Evolutionary conservation across 2,329 filamentous ascomycete genomes (phyloP).

Genomic region (Fusarium sp.): DNA sequence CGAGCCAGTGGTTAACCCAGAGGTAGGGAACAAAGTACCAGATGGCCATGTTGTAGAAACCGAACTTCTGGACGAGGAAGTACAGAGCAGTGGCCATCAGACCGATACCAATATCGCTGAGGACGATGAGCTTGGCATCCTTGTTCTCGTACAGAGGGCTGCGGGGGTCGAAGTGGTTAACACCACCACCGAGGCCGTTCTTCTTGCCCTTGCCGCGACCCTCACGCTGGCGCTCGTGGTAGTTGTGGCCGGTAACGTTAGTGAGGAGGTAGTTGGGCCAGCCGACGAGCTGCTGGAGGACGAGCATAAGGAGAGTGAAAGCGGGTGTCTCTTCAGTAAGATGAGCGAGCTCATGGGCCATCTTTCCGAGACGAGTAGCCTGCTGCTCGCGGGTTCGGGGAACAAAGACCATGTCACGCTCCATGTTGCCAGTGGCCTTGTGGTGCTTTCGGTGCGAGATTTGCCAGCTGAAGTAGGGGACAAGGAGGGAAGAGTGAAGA

Average conservation of each 20-base stretch:
- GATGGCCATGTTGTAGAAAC: constrained; percentile 86
- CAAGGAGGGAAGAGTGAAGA: constrained; percentile 86
- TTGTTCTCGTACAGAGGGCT: constrained; percentile 93
- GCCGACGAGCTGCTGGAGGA: constrained; percentile 88
- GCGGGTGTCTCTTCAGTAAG: constrained; percentile 95
- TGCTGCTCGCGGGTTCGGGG: constrained; percentile 88
- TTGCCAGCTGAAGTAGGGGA: constrained; percentile 99
- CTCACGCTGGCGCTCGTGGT: constrained; percentile 89
- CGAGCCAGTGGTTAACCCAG: constrained; percentile 99
- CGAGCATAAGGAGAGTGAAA: constrained; percentile 75
- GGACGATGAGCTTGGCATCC: constrained; percentile 85
- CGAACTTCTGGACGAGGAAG: constrained; percentile 79
- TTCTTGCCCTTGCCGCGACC: constrained; percentile 92
- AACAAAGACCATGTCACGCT: constrained; percentile 99
- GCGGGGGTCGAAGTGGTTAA: constrained; percentile 93
- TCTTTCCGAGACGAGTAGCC: constrained; percentile 76
- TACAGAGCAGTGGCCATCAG: constrained; percentile 71
- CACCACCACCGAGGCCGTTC: constrained; percentile 82
- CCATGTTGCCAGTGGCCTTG: constrained; percentile 97
- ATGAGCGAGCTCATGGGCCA: constrained; percentile 85
- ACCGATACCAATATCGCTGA: constrained; percentile 85
- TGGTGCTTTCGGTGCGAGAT: constrained; percentile 99
- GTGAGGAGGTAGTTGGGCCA: constrained; percentile 92
- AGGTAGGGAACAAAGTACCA: constrained; percentile 97
- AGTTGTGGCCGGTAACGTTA: constrained; percentile 97